Conservation (phyloP, 345 rosid genomes). For the Cardamine chenopodiifolia region DNA sequence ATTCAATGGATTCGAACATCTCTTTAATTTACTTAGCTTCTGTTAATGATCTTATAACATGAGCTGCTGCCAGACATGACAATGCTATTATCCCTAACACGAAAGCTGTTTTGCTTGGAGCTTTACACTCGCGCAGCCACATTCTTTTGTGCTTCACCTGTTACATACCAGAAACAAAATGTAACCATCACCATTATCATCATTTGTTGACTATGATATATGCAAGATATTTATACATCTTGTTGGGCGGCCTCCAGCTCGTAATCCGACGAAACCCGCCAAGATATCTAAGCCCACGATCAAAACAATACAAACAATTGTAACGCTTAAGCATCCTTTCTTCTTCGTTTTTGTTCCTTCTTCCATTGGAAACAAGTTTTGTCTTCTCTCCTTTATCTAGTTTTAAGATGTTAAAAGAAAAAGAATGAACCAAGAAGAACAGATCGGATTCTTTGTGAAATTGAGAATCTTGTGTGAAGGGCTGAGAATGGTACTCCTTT, state of each 20-base stretch:
- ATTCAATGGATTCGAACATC: no score
- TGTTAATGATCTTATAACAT: no score
- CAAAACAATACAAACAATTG: constrained; percentile 4
- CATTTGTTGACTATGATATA: background rate
- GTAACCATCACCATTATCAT: constrained; percentile 1
- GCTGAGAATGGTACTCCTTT: no score
- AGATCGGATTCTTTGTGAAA: background rate
- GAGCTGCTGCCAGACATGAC: constrained; percentile 22
- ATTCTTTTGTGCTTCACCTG: constrained; percentile 33
- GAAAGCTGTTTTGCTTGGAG: constrained; percentile 37
- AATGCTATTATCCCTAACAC: constrained; percentile 24
- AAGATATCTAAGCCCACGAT: constrained; percentile 24
- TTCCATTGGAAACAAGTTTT: no score
- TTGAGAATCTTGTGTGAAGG: constrained; percentile 11
- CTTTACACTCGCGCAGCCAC: constrained; percentile 29
- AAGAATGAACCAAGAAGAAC: background rate
- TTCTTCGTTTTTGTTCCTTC: no score
- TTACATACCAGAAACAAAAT: constrained; percentile 13
- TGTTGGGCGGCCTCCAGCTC: constrained; percentile 26
- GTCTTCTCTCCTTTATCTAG: no score
- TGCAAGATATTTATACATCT: background rate
- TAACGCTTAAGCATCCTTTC: background rate
- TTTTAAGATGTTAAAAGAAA: no score
- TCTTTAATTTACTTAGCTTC: no score
- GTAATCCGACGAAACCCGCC: constrained; percentile 17